These are phyloP conservation scores for Eimeria praecox DNA, from an alignment of 169 alveolate genomes.

Conservation along the genomic window DNA sequence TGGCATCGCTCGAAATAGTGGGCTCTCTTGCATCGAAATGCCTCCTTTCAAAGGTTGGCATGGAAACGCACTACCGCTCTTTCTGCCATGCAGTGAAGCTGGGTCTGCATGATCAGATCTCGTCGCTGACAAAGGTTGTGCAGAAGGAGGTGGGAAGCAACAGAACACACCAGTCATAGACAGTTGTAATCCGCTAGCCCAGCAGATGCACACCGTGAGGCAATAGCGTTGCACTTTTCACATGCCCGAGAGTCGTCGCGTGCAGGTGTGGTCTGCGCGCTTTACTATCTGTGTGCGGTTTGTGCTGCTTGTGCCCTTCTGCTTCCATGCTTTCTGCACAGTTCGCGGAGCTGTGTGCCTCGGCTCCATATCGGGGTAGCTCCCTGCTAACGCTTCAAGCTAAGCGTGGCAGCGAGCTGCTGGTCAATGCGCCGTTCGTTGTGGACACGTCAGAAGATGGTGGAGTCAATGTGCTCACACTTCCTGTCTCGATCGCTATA, in stretches of 20 bases:
- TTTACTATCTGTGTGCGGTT: background rate
- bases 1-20: conserved; percentile 76
- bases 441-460: conserved; percentile 89
- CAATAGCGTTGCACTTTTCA: background rate
- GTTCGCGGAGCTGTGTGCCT: conserved; percentile 84
- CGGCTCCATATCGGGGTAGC: conserved; percentile 86
- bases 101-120: conserved; percentile 78
- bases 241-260: background rate
- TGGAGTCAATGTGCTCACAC: conserved; percentile 90
- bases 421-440: conserved; percentile 91
- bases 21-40: conserved; percentile 81
- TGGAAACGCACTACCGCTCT: conserved; percentile 83
- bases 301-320: background rate
- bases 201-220: background rate
- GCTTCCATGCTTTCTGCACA: conserved; percentile 19
- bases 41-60: conserved; percentile 80
- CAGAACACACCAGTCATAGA: background rate
- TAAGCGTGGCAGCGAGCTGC: conserved; percentile 91
- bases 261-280: background rate
- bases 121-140: conserved; percentile 75
- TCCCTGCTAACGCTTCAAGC: conserved; percentile 85
- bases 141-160: conserved; percentile 80
- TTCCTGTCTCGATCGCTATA: conserved; percentile 92
- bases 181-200: background rate
- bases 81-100: conserved; percentile 84